A percentile compares a stretch with the other conserved stretches of the same genome.
Conservation (phyloP, 169 alveolate species). For the Eimeria praecox region DNA sequence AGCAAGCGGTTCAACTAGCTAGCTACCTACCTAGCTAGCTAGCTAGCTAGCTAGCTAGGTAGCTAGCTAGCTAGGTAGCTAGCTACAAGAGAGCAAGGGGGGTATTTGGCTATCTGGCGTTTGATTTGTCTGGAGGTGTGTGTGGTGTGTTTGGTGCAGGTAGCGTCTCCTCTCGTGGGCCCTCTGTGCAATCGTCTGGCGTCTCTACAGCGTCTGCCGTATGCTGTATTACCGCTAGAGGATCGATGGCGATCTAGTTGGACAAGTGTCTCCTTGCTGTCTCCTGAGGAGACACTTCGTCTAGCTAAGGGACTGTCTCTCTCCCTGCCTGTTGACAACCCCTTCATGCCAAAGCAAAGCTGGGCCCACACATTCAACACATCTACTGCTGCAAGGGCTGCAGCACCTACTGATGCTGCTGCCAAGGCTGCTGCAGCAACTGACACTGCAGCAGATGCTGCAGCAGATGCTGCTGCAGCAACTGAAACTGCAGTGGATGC, state of each 20-base stretch:
- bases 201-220: neutral
- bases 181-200: conserved; percentile 8
- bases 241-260: neutral
- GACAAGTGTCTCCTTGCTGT: neutral
- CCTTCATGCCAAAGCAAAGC: neutral
- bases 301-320: neutral
- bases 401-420: neutral
- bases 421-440: neutral
- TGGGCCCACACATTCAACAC: neutral
- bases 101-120: neutral
- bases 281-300: neutral
- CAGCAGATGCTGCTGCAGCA: neutral
- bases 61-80: neutral
- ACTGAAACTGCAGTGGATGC: neutral
- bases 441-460: neutral
- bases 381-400: neutral
- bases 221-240: neutral
- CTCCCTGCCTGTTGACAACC: neutral
- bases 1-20: neutral
- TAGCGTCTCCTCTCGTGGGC: neutral
- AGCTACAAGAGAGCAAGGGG: neutral
- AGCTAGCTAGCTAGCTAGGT: no score
- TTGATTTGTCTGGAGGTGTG: neutral
- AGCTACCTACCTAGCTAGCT: neutral
- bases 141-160: neutral